Evolutionary conservation across 441 rosid genomes (phyloP).

Genomic region (Erodium chrysanthum): DNA sequence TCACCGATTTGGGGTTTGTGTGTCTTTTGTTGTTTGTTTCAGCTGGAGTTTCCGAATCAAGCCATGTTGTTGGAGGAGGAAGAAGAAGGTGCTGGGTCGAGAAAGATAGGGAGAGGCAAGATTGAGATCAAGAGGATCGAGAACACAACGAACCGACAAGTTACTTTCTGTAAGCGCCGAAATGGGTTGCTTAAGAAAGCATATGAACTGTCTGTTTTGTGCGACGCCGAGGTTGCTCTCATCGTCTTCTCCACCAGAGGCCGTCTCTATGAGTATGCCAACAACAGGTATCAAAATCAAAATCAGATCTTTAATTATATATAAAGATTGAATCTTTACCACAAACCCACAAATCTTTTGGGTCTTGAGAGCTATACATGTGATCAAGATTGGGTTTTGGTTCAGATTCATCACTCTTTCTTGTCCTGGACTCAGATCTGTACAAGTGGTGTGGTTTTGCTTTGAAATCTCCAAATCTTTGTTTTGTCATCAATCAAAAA

Average conservation of each 20-base stretch:
- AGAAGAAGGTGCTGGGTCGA: constrained; percentile 27
- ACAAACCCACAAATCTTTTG: neutral
- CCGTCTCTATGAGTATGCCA: constrained; percentile 56
- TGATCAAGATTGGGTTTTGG: too few species aligned
- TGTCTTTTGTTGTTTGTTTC: constrained; percentile 1
- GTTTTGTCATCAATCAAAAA: too few species aligned
- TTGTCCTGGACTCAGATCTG: neutral
- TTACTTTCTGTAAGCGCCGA: constrained; percentile 56
- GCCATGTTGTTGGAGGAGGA: constrained; percentile 13
- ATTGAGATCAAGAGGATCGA: constrained; percentile 55
- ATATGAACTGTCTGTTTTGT: constrained; percentile 51
- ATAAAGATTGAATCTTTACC: neutral
- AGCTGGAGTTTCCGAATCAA: constrained; percentile 28
- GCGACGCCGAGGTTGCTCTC: constrained; percentile 57
- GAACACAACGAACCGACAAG: constrained; percentile 53
- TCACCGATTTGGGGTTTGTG: neutral
- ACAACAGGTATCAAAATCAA: constrained; percentile 34
- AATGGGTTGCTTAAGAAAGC: constrained; percentile 62
- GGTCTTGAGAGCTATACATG: neutral
- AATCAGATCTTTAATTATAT: neutral
- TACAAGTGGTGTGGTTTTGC: too few species aligned
- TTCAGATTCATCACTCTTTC: too few species aligned
- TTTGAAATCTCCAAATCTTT: neutral
- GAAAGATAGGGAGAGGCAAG: constrained; percentile 51
- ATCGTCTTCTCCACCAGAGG: constrained; percentile 57